Base-by-base conservation (phyloP, 768 basidiomycete genomes). In the Boletales sp. region DNA sequence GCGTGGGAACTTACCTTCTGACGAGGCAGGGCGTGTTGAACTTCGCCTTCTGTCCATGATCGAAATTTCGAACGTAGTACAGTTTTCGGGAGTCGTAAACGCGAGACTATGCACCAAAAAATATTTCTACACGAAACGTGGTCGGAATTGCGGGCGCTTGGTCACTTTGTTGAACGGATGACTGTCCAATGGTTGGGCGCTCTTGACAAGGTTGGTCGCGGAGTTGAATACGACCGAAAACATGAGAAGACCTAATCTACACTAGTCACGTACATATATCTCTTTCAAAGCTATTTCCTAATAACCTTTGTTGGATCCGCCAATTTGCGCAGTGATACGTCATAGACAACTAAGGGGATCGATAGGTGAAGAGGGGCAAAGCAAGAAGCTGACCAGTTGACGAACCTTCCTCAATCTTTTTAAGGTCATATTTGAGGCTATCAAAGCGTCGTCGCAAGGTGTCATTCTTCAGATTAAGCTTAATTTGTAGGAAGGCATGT, bases 371-470 rank as follows among this genome's bases (percentile, higher is more conserved):
- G 54, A 38, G n/a, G 31, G 21, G 30, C 41, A 48, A 12, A 38
- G n/a, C 15, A 9, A 35, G 46, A 41, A 31, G 33, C 31, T 14
- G 32, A 33, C 43, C 47, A 40, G n/a, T 39, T 42, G 14, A 57
- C 73, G 42, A 49, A 80, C 90, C 89, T 83, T 91, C 90, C 71
- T 91, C 89, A 15, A 92, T 86, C 60, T 90, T 90, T 66, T 90
- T 90, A 54, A 92, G 79, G 62, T 90, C 90, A 55, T 91, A 92
- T 61, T 92, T 91, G 32, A 91, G 71, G 55, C 86, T 81, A 61
- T 91, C 89, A 61, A 87, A 92, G 46, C 88, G 72, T 51, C 87
- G 78, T 5, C 89, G 82, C 15, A 92, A 70, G 0, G 73, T 61
- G 59, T 91, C 90, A 50, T 91, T 91, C 62, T 91, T 91, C 17